Evolutionary conservation across 805 yeast species (phyloP), one percentile per base, ranked within the genome.

Genomic region (Wickerhamomyces sydowiorum): DNA sequence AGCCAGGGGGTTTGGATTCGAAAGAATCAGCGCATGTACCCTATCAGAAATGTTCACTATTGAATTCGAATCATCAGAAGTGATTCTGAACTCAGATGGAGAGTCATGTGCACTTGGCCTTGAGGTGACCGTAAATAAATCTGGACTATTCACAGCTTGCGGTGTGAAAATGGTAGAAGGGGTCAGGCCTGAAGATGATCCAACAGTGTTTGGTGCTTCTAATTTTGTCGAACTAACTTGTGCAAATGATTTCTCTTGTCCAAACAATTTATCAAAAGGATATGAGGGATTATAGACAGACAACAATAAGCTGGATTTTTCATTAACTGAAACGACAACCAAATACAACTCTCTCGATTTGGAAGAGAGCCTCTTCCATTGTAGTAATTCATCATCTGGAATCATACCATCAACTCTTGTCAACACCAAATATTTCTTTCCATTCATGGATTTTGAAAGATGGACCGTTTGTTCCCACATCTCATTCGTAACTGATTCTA

Each of bases 381-480:
- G 86, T 40, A 83, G 71, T 38, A 86, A 63, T 56, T 86, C 95
- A 59, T 86, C 93, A 60, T 86, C 95, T 0, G 90, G 88, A 31
- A 86, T 75, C 41, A 83, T 76, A 46, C 86, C 84, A 52, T 80
- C 81, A 39, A 84, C 60, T 49, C 95, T 69, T 0, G 93, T 82
- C 37, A 86, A 62, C 2, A 85, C 80, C 49, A 85, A 66, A 50
- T 78, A 82, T 29, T 74, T 72, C 59, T 78, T 79, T 1, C 73
- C 60, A 20, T 44, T 24, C 18, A 51, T 9, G 12, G 43, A 44
- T 8, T 57, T 45, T 0, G 72, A 64, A 21, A 82, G 61, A 1
- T 65, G 64, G 38, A 69, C 51, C 0, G 89, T 82, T 12, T 72
- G 71, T 4, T 67, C 65, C 83, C 90, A 81, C 15, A 86, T 77